Evolutionary conservation across 1,284 basidiomycete genomes (phyloP).

Genomic region (Volvariella surrecta): DNA sequence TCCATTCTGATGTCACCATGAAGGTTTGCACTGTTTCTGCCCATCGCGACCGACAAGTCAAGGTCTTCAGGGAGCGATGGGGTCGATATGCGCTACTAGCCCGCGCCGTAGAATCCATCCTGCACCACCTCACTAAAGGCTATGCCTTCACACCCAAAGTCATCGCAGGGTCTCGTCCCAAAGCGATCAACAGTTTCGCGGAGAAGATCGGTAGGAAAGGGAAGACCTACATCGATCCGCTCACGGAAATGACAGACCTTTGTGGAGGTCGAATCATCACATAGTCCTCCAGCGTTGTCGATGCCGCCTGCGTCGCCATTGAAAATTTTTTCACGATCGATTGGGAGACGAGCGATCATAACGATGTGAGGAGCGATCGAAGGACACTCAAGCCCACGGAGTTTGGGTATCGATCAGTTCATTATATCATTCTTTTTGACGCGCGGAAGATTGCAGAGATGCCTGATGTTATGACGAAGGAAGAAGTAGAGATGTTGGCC

Average conservation of each 20-base stretch:
- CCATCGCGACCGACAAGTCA: not conserved
- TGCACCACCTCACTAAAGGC: not conserved
- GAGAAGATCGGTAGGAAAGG: not conserved
- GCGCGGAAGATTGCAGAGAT: not conserved
- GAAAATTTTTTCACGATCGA: not conserved
- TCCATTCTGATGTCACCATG: not conserved
- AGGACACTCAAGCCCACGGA: not conserved
- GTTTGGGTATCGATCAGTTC: not conserved
- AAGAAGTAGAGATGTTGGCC: not conserved
- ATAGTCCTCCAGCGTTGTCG: not conserved
- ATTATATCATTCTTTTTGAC: not conserved
- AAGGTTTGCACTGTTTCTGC: not conserved
- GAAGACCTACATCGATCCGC: not conserved
- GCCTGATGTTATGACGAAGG: not conserved
- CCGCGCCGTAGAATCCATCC: not conserved
- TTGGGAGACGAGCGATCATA: not conserved
- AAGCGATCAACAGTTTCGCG: not conserved
- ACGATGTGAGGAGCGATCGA: not conserved
- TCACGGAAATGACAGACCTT: not conserved
- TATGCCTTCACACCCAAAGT: not conserved
- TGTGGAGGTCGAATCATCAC: constrained; percentile 1
- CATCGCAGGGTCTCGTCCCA: not conserved
- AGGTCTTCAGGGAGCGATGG: not conserved
- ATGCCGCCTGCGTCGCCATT: not conserved
- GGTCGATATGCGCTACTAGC: not conserved